Base-by-base conservation (phyloP, 192 early-diverging fungal genomes). In the Entophlyctis luteolus region DNA sequence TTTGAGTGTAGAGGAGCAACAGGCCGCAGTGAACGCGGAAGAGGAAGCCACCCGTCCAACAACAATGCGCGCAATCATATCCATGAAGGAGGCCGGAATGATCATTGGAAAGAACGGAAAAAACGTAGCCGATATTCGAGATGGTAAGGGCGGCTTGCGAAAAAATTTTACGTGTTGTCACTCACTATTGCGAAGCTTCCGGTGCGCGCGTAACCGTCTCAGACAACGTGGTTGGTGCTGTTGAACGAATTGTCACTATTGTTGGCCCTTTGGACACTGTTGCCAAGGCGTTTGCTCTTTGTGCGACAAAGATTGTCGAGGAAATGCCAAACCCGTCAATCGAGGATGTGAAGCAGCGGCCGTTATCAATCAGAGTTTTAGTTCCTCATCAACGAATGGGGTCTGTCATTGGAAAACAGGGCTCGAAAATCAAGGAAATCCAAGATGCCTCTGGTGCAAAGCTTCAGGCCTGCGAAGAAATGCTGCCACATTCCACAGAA, bases 391-490 rank as follows among this genome's bases (percentile, higher is more conserved):
- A 87, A 66, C 77, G 91, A 46, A 94, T 98, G 74, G 81, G 81
- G 14, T 71, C 88, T 55, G 83, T 98, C 62, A 96, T 98, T 77
- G 96, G 96, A 36, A 91, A 94, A 66, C 87, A 87, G 72, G 95
- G 95, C 49, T 69, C 83, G 59, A 93, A 92, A 79, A 97, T 98
- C 75, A 96, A 94, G 81, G 90, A 94, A 70, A 91, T 98, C 55
- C 95, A 97, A 79, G 91, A 95, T 46, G 75, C 83, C 16, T 93
- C 92, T n/a, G 85, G 88, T 35, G 91, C 90, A 8, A 87, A 89
- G 36, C 85, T 98, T 77, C 86, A 86, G 31, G 90, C 95, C 4
- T 85, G 89, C 57, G 94, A 96, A 75, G 91, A 95, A 62, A 89
- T 93, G 79, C 79, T 98, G 27, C 93, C 93, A 29, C 89, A 93